These are phyloP conservation scores for Dujonia santamariae DNA, from an alignment of 1,139 yeast genomes.

Conservation along the genomic window DNA sequence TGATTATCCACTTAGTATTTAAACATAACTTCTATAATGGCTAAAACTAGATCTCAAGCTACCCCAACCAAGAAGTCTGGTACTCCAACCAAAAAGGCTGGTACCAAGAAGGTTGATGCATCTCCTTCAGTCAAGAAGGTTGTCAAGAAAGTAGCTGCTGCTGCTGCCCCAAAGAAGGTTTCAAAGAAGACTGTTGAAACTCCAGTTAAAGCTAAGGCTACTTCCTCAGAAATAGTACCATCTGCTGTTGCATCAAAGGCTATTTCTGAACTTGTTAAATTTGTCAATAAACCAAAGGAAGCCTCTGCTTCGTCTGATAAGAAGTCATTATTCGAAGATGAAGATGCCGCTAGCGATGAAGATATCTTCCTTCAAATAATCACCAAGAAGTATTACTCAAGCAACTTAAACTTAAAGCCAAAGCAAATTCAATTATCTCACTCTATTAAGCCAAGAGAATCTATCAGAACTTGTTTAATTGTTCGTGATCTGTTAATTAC, in stretches of 20 bases:
- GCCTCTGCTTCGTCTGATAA: slow-evolving; percentile 24
- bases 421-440: slow-evolving; percentile 56
- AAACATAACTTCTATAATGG: slow-evolving; percentile 16
- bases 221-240: slow-evolving; percentile 13
- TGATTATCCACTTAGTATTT: background rate
- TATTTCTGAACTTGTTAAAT: slow-evolving; percentile 49
- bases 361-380: slow-evolving; percentile 59
- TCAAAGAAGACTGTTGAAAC: slow-evolving; percentile 4
- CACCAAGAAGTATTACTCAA: slow-evolving; percentile 59
- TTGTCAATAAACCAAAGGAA: slow-evolving; percentile 16
- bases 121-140: slow-evolving; percentile 19
- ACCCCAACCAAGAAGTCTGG: slow-evolving; percentile 19
- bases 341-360: slow-evolving; percentile 55
- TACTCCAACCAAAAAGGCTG: slow-evolving; percentile 15
- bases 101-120: slow-evolving; percentile 13
- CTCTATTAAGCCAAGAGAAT: slow-evolving; percentile 42
- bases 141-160: slow-evolving; percentile 4
- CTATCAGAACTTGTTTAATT: slow-evolving; percentile 66
- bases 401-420: slow-evolving; percentile 71
- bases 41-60: slow-evolving; percentile 31
- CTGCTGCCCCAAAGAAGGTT: slow-evolving; percentile 5
- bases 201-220: slow-evolving; percentile 2
- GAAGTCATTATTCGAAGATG: slow-evolving; percentile 39
- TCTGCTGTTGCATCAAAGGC: slow-evolving; percentile 39
- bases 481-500: slow-evolving; percentile 65